phyloP scores from a whole-genome alignment of 1,284 basidiomycete genomes.

The Gomphus sp. region DNA sequence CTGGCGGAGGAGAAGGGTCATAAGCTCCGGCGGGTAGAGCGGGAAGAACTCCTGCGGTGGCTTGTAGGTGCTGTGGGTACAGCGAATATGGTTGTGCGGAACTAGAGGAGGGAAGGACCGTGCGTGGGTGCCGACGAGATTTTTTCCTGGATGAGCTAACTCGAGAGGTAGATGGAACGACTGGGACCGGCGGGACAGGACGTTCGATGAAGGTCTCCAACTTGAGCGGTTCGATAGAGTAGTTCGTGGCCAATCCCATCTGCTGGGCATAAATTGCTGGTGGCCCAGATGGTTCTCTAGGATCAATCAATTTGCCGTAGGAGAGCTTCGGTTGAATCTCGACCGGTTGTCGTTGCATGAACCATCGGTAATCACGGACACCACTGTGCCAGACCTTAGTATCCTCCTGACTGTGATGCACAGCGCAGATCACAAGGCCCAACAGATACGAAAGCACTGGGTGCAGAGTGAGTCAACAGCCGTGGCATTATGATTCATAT shows the following conservation, averaged over 20 bases:
- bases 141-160: background rate
- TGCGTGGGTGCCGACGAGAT: background rate
- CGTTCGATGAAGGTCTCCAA: background rate
- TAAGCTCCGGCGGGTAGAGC: slow-evolving; percentile 8
- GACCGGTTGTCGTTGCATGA: background rate
- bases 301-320: slow-evolving; percentile 1
- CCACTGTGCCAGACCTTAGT: slow-evolving; percentile 42
- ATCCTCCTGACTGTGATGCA: slow-evolving; percentile 31
- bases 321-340: background rate
- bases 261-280: slow-evolving; percentile 9
- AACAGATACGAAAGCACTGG: slow-evolving; percentile 38
- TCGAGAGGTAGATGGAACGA: background rate
- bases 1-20: slow-evolving; percentile 32
- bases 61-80: slow-evolving; percentile 24
- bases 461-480: background rate
- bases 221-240: slow-evolving; percentile 3
- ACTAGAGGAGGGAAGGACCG: background rate
- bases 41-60: slow-evolving; percentile 12
- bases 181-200: background rate
- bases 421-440: slow-evolving; percentile 24
- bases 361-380: slow-evolving; percentile 38
- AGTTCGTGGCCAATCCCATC: slow-evolving; percentile 2
- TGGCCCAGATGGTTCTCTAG: background rate
- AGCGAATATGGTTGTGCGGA: slow-evolving; percentile 10
- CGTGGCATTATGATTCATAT: background rate